phyloP scores from a whole-genome alignment of 176 grass and related monocot species.

The Oryza rufipogon region DNA sequence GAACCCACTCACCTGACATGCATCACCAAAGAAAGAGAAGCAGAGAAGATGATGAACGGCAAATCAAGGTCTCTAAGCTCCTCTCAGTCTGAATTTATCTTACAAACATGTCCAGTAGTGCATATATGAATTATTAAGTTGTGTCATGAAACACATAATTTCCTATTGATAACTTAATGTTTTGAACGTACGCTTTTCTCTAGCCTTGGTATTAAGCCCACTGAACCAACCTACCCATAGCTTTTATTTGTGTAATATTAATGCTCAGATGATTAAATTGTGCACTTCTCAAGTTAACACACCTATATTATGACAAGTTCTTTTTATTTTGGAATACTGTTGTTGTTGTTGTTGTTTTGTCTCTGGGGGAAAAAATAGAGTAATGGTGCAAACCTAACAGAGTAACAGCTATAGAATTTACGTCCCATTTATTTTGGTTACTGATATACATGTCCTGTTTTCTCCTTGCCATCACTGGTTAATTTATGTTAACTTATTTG shows the following conservation, averaged over 20 bases:
- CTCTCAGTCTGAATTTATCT: slow-evolving; percentile 9
- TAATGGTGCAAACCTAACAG: neutral
- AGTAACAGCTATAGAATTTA: neutral
- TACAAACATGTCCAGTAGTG: slow-evolving; percentile 11
- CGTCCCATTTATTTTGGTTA: neutral
- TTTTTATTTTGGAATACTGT: slow-evolving; percentile 5
- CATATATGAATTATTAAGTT: slow-evolving; percentile 2
- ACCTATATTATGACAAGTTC: slow-evolving; percentile 7
- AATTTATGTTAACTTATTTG: neutral
- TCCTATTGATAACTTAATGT: slow-evolving; percentile 27
- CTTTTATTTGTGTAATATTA: slow-evolving; percentile 22
- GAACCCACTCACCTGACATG: slow-evolving; percentile 39
- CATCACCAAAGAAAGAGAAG: slow-evolving; percentile 56
- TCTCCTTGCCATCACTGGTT: neutral
- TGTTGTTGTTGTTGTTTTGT: neutral
- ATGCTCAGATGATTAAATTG: neutral
- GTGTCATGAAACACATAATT: slow-evolving; percentile 7
- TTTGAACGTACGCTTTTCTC: neutral
- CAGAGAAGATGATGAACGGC: slow-evolving; percentile 53
- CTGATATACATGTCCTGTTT: neutral
- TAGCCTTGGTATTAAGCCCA: neutral
- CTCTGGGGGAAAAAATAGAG: neutral
- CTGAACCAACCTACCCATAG: neutral
- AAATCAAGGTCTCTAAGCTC: slow-evolving; percentile 52
- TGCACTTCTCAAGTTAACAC: neutral